Conservation (phyloP, 2,329 filamentous ascomycete genomes). For the Didymella exigua region DNA sequence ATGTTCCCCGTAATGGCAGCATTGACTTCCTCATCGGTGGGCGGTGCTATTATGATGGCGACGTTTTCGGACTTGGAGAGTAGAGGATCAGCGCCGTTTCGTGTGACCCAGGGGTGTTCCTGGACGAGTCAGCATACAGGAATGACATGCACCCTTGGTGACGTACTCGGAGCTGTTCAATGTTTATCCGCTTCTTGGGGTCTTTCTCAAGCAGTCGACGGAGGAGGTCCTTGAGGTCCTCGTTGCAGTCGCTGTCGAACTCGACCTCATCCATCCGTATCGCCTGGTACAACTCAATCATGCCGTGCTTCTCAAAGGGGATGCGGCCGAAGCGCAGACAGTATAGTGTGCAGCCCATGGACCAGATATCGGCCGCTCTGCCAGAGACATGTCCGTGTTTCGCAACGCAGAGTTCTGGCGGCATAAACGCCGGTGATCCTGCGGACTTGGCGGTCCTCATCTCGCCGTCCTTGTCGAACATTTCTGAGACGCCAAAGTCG, state of each 20-base stretch:
- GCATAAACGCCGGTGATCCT: slow-evolving; percentile 91
- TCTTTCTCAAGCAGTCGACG: slow-evolving; percentile 79
- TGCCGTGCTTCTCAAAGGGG: slow-evolving; percentile 78
- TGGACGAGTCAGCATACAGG: slow-evolving; percentile 48
- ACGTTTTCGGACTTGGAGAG: slow-evolving; percentile 87
- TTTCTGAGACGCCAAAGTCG: slow-evolving; percentile 98
- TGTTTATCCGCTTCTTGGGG: slow-evolving; percentile 78
- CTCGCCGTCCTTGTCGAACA: slow-evolving; percentile 86
- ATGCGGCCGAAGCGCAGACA: slow-evolving; percentile 88
- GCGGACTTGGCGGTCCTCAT: slow-evolving; percentile 95
- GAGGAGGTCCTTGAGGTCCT: slow-evolving; percentile 77
- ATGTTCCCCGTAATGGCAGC: slow-evolving; percentile 90
- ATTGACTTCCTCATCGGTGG: slow-evolving; percentile 88
- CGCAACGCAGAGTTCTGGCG: slow-evolving; percentile 86
- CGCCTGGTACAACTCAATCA: slow-evolving; percentile 87
- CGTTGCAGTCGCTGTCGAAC: slow-evolving; percentile 68
- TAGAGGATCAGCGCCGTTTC: slow-evolving; percentile 74
- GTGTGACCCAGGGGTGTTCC: slow-evolving; percentile 94
- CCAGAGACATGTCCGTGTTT: slow-evolving; percentile 88
- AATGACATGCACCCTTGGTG: neutral
- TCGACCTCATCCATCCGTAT: slow-evolving; percentile 74
- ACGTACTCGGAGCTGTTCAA: slow-evolving; percentile 79
- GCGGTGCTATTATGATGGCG: slow-evolving; percentile 75
- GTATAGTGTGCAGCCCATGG: slow-evolving; percentile 94
- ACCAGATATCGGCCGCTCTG: slow-evolving; percentile 93